Evolutionary conservation across 805 yeast genomes (phyloP), one percentile per base, ranked within the genome.

Genomic region (Sugiyamaella smithiae): DNA sequence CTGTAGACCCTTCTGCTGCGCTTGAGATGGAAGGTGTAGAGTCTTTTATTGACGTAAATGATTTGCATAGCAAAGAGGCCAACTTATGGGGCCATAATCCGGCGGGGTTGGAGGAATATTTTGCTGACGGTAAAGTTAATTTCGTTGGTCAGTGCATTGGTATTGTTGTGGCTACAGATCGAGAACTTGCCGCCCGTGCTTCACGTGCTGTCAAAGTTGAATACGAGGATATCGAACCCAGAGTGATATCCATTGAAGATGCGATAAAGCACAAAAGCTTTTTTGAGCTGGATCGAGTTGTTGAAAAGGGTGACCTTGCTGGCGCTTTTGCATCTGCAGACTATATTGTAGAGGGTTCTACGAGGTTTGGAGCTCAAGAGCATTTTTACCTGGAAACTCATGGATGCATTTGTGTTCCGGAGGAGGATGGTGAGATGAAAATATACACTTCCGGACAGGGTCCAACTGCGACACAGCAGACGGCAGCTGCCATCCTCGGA

Each of bases 301-400:
- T 68, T 5, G 63, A 58, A n/a, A 64, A 67, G 23, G 78, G 77
- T 12, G 75, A 72, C 49, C 65, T 69, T 57, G 70, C 67, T 20
- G 54, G 55, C 20, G 75, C 71, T 4, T 70, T 72, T 55, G 54
- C 51, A 14, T 40, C 48, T 12, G 60, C 70, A 3, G 61, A 61
- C 12, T 58, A 71, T 51, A 57, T 57, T 24, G 62, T 74, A 51
- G 72, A 70, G 50, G 75, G 74, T 12, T 50, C 59, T 6, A 61
- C 67, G 8, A 61, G 75, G 48, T 62, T 72, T 49, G 76, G 77
- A 4, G 74, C 77, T 1, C 78, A 74, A 49, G 78, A 74, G 51
- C 78, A 74, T 61, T 74, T 74, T 55, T 74, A 74, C 54, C 67
- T 74, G 25, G 78, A 74, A 57, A 66, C 77, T 5, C 77, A 74